Evolutionary conservation across 257 asterid species (phyloP).

Genomic region (Solanum arcanum): DNA sequence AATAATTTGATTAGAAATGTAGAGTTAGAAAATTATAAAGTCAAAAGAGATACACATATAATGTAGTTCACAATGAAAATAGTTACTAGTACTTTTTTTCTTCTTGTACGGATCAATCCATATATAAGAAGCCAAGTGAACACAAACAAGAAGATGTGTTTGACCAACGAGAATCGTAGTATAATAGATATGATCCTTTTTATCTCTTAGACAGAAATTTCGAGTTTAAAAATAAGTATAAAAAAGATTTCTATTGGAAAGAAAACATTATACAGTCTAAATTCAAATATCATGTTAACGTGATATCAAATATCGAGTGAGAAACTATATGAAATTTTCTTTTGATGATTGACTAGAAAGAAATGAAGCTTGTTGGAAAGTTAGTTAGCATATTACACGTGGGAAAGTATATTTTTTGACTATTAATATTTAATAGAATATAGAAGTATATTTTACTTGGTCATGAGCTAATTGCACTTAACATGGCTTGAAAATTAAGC

Average conservation of each 20-base stretch:
- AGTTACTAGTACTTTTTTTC: not conserved
- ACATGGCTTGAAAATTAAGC: not conserved
- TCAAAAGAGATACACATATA: not conserved
- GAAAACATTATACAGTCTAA: fast-evolving
- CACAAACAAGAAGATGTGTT: not conserved
- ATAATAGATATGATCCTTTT: not conserved
- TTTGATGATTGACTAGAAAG: not conserved
- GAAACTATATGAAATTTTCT: not conserved
- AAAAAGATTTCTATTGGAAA: fast-evolving
- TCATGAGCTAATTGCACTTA: not conserved
- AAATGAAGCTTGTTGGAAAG: not conserved
- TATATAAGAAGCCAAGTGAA: not conserved
- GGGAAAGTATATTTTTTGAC: not conserved
- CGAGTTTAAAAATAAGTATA: not conserved
- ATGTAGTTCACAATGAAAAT: not conserved
- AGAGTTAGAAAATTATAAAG: not conserved
- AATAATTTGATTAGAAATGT: not conserved
- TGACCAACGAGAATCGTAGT: not conserved
- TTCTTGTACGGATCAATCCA: not conserved
- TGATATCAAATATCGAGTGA: not conserved
- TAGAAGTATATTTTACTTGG: not conserved
- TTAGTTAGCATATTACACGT: not conserved
- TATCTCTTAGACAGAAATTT: not conserved
- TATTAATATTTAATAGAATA: not conserved
- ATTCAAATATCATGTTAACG: too few relatives aligned